phyloP scores from a whole-genome alignment of 2,329 filamentous ascomycete species.

The Botrytis tulipae region DNA sequence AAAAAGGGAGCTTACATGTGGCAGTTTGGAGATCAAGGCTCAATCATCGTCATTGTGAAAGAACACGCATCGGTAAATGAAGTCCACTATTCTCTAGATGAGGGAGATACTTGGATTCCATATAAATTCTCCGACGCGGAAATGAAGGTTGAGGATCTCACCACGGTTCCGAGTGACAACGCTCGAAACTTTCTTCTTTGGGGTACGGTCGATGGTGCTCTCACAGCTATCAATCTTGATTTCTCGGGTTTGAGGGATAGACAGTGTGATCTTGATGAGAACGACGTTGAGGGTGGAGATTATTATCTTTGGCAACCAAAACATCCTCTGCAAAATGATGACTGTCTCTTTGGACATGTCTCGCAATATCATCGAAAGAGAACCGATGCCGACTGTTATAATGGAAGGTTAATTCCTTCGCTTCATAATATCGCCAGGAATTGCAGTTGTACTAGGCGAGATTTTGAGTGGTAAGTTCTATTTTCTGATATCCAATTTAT shows the following conservation, averaged over 20 bases:
- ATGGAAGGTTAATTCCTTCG: slow-evolving; percentile 67
- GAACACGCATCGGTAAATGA: slow-evolving; percentile 65
- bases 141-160: slow-evolving; percentile 74
- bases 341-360: slow-evolving; percentile 90
- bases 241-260: slow-evolving; percentile 77
- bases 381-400: slow-evolving; percentile 74
- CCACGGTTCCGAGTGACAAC: slow-evolving; percentile 83
- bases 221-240: slow-evolving; percentile 81
- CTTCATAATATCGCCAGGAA: slow-evolving; percentile 69
- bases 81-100: slow-evolving; percentile 75
- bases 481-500: not conserved
- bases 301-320: slow-evolving; percentile 86
- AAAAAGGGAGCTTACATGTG: slow-evolving; percentile 88
- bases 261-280: slow-evolving; percentile 67
- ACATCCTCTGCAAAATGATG: slow-evolving; percentile 73
- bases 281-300: slow-evolving; percentile 59
- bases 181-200: slow-evolving; percentile 91
- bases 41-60: slow-evolving; percentile 83
- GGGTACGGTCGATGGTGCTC: slow-evolving; percentile 58
- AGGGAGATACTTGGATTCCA: slow-evolving; percentile 75
- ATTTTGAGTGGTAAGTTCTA: slow-evolving; percentile 82
- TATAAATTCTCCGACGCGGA: slow-evolving; percentile 71
- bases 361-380: slow-evolving; percentile 91
- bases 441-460: slow-evolving; percentile 78
- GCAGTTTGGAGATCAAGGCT: slow-evolving; percentile 95